Base-by-base conservation (phyloP, 495 filamentous ascomycete genomes). In the Rostrohypoxylon terebratum region DNA sequence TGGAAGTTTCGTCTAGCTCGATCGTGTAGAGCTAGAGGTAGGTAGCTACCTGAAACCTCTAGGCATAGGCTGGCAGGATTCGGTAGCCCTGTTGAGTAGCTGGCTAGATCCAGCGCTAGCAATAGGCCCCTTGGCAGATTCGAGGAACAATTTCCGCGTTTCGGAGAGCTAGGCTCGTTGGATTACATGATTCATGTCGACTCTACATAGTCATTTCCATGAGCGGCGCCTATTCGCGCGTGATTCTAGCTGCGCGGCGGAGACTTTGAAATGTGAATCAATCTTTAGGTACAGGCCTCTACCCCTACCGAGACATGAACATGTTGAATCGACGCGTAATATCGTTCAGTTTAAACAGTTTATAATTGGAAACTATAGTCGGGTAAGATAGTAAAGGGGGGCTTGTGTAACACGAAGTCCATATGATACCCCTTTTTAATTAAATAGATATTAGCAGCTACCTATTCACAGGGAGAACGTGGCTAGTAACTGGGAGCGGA, bases 21-120 rank as follows among this genome's bases (percentile, higher is more conserved):
- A 36, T 28, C 6, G 3, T 7, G 16, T 36, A 50, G 28, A 28
- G 28, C 28, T 28, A 28, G 28, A 28, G 28, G 3, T 28, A 28
- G 28, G 28, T 59, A 42, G 18, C 20, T 10, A 55, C 45, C 60
- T 61, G 48, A 57, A 62, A 55, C 63, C 57, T 44, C 38, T 44
- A 45, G 16, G 47, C 44, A 59, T 64, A 36, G 60, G 14, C 59
- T 63, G 59, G 58, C 20, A 68, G 69, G 69, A 72, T 72, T 59
- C 53, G 25, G 38, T 68, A 47, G 51, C 54, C 31, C 33, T 66
- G 68, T 48, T 47, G 1, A 40, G 51, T 40, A 45, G 10, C 31
- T 38, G 33, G 18, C n/a, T 14, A 45, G 38, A 33, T 59, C 50
- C 50, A 42, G 44, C 58, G 42, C 59, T 67, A 63, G 20, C 25